Base-by-base conservation (phyloP, 2,329 filamentous ascomycete species). In the Aspergillus unguis region DNA sequence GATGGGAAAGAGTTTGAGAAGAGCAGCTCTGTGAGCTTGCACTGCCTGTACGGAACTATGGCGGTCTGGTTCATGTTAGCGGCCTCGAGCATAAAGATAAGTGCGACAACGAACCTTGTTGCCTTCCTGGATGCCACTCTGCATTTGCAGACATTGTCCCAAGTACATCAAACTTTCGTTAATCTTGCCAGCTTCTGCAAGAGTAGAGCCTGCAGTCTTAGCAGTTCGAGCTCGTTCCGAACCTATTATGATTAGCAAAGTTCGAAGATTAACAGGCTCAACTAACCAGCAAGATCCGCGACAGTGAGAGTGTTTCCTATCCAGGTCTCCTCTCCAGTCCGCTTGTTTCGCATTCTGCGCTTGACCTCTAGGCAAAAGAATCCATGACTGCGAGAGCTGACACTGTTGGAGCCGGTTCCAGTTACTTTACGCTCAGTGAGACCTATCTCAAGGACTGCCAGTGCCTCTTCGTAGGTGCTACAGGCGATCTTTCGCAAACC, bases 121-220 rank as follows among this genome's bases (percentile, higher is more conserved):
- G 9, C 85, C 85, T 57, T 80, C 85, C 40, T 86, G 85, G 31
- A 85, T 80, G 62, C 92, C 90, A 54, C 87, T 92, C 69, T 96
- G 92, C 80, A 96, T 92, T 68, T 97, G 92, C 62, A 99, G 81
- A 68, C 94, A 99, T 67, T 97, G 94, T 0, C 94, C 94, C 1
- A 99, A 81, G 68, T 96, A 97, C 94, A 99, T 99, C 66, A 99
- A 76, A 66, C 90, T 95, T 71, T 96, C 92, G 66, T 99, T 99
- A 69, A 99, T 99, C 75, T 97, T 97, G 48, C 94, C 94, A 33
- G 92, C 94, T 75, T 99, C 94, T 0, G 88, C 92, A 10, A 99
- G 81, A 0, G 92, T 96, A 3, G 90, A 86, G 9, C 94, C 94
- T 0, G 91, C 88, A 0, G 94, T 97, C 78, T 96, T 96, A 27